Evolutionary conservation across 1,284 basidiomycete species (phyloP), one percentile per base, ranked within the genome.

Genomic region (Cryptococcus sp.): DNA sequence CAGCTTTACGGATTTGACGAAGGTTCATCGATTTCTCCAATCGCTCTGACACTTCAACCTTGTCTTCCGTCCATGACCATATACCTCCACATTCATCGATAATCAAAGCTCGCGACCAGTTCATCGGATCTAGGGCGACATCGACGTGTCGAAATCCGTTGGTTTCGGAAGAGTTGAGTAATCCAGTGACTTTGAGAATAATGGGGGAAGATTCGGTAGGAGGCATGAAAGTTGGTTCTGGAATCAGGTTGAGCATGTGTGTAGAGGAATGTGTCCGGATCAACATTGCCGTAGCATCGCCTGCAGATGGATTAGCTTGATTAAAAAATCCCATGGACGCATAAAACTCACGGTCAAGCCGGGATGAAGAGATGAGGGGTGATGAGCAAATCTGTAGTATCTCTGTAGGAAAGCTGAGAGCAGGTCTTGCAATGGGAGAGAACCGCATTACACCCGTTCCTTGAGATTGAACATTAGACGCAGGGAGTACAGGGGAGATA

Each of bases 81-180:
- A 75, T 62, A 1, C 62, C 71, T 0, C 73, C 73, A 1, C 55
- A 47, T 41, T 71, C 70, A 56, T 75, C 73, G 0, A 71, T 68
- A 8, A 75, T 42, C 11, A 65, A 50, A 3, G 59, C 58, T 43
- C 63, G 56, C 0, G 64, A 58, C 65, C 66, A 70, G 1, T 23
- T 35, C 0, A 3, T 30, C 0, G 68, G 59, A 56, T 73, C 67
- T 4, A 73, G 34, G 2, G 63, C 66, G 2, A 66, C 49, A 52
- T 75, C 72, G 2, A 71, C 59, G 52, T 68, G 65, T 23, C 59
- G 49, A 11, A 63, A 51, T 0, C 61, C 64, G 36, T 62, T 66
- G 1, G 69, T 70, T n/a, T 70, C 61, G 7, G 52, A 56, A 5
- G 61, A 51, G 0, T 45, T 50, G 2, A 65, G 13, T 0, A 49